phyloP scores from a whole-genome alignment of 805 yeast species.

The Torulaspora maleeae region DNA sequence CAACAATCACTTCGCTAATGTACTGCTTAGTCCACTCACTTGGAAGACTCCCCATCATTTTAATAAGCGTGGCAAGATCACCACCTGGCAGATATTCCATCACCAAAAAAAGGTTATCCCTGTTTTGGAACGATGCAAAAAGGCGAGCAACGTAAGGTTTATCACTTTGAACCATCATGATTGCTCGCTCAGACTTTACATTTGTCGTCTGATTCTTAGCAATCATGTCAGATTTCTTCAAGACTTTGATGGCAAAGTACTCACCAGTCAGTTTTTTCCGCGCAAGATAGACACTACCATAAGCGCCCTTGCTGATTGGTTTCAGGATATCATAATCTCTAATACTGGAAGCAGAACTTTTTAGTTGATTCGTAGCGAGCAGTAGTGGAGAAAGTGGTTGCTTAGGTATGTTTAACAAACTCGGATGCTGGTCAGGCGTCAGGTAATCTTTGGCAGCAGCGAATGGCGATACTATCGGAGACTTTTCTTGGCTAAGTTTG shows the following conservation, averaged over 20 bases:
- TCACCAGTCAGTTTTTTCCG: conserved; percentile 84
- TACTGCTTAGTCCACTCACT: conserved; percentile 83
- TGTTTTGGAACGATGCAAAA: conserved; percentile 82
- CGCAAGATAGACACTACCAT: conserved; percentile 90
- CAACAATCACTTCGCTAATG: conserved; percentile 84
- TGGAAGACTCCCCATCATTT: conserved; percentile 76
- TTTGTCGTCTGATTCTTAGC: conserved; percentile 95
- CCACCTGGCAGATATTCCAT: conserved; percentile 98
- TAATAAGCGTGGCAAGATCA: conserved; percentile 82
- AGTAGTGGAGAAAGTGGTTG: conserved; percentile 79
- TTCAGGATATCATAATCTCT: conserved; percentile 85
- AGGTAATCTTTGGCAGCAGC: conserved; percentile 44
- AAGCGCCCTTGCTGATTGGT: conserved; percentile 96
- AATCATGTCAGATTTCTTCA: conserved; percentile 91
- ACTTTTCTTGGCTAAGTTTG: conserved; percentile 27
- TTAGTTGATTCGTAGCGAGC: conserved; percentile 55
- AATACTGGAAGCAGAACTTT: conserved; percentile 64
- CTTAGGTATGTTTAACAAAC: conserved; percentile 35
- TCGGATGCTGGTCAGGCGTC: conserved; percentile 34
- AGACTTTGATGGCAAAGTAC: conserved; percentile 87
- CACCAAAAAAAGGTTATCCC: conserved; percentile 80
- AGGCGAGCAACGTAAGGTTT: conserved; percentile 90
- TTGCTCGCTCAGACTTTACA: conserved; percentile 91
- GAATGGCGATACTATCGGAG: conserved; percentile 59
- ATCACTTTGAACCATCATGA: conserved; percentile 95